phyloP scores from a whole-genome alignment of 2,329 filamentous ascomycete genomes.

The Aspergillus sp. region DNA sequence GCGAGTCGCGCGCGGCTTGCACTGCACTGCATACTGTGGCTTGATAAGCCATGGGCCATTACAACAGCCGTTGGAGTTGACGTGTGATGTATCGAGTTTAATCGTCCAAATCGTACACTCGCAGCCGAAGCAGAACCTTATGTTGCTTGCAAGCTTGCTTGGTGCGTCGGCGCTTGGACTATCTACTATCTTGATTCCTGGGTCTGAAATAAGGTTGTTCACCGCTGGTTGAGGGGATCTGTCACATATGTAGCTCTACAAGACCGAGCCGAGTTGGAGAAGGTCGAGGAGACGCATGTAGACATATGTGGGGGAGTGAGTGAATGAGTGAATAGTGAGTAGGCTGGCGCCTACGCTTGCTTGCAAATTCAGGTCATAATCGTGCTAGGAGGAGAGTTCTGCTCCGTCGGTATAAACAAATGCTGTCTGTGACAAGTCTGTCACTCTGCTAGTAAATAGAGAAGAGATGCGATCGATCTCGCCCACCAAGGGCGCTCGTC shows the following conservation, averaged over 20 bases:
- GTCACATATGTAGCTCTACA: neutral
- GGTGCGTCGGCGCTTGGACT: neutral
- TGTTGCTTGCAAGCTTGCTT: neutral
- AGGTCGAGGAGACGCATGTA: neutral
- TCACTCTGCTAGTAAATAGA: neutral
- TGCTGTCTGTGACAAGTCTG: neutral
- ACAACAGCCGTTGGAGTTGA: neutral
- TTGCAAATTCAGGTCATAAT: slow-evolving; percentile 8
- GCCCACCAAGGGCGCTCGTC: neutral
- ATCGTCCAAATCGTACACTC: neutral
- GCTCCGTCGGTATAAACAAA: slow-evolving; percentile 3
- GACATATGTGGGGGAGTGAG: neutral
- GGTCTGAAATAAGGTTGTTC: neutral
- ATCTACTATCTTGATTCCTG: neutral
- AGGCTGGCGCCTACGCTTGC: neutral
- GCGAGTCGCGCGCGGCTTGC: no score
- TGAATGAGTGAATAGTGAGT: neutral
- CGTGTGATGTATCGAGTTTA: slow-evolving; percentile 3
- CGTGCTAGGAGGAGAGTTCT: neutral
- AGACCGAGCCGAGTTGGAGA: neutral
- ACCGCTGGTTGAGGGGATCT: neutral
- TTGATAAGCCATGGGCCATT: neutral
- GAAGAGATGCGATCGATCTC: neutral
- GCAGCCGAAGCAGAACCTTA: neutral
- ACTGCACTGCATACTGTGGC: neutral